These are phyloP conservation scores for Fistulifera pelliculosa DNA, from an alignment of 108 stramenopile species.

Conservation along the genomic window DNA sequence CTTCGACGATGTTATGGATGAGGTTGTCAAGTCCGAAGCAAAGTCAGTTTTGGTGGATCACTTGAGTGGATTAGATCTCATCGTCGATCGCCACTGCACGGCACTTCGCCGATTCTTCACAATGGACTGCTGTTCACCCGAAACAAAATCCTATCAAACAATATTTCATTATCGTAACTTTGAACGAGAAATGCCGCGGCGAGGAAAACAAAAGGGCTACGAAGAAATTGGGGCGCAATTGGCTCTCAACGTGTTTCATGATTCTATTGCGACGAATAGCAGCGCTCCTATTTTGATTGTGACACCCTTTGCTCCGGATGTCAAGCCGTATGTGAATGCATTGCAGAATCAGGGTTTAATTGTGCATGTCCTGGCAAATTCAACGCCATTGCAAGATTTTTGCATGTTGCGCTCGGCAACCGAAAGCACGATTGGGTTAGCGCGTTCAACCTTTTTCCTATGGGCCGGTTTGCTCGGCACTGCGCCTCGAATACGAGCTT, in stretches of 20 bases:
- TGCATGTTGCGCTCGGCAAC: conserved; percentile 41
- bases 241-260: conserved; percentile 25
- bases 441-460: conserved; percentile 32
- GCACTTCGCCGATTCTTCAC: too few species aligned
- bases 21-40: too few species aligned
- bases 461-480: conserved; percentile 45
- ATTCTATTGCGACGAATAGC: conserved; percentile 31
- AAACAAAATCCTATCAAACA: neutral
- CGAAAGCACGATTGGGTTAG: conserved; percentile 35
- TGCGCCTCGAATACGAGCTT: conserved; percentile 17
- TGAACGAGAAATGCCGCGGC: conserved; percentile 29
- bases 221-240: conserved; percentile 40
- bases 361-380: conserved; percentile 26
- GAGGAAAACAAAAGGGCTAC: conserved; percentile 29
- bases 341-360: conserved; percentile 26
- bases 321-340: conserved; percentile 19
- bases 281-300: conserved; percentile 32
- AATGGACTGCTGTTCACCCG: too few species aligned
- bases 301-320: conserved; percentile 14
- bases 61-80: too few species aligned
- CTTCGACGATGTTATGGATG: too few species aligned
- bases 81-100: too few species aligned
- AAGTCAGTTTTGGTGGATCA: too few species aligned
- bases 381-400: conserved; percentile 46
- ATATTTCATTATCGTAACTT: conserved; percentile 53